Percentiles rank a stretch among this genome's conserved stretches.
These are phyloP conservation scores for Fusarium torulosum DNA, from an alignment of 2,329 filamentous ascomycete species.

Conservation along the genomic window DNA sequence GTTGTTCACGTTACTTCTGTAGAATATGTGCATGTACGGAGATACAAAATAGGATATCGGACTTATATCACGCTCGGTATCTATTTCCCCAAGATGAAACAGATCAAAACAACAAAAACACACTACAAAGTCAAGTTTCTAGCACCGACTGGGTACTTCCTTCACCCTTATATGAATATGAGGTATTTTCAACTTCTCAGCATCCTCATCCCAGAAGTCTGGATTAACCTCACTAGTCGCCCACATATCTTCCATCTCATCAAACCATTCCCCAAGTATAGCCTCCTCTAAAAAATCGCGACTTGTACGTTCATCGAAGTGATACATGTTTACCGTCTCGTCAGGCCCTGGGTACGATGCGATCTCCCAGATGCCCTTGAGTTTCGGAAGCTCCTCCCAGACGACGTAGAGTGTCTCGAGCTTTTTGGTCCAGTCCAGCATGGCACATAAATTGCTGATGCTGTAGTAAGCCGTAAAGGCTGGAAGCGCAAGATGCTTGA, in stretches of 20 bases:
- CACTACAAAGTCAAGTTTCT: background rate
- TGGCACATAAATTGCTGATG: conserved; percentile 22
- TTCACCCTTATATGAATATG: conserved; percentile 15
- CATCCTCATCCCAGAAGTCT: conserved; percentile 15
- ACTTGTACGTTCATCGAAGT: conserved; percentile 5
- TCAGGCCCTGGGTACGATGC: background rate
- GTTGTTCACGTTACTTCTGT: too few species aligned
- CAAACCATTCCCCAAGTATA: conserved; percentile 21
- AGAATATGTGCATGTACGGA: too few species aligned
- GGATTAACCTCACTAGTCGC: conserved; percentile 14
- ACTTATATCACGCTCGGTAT: background rate
- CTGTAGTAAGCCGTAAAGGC: conserved; percentile 48
- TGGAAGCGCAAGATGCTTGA: conserved; percentile 45
- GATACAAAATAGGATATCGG: too few species aligned
- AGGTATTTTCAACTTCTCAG: conserved; percentile 3
- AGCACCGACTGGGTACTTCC: conserved; percentile 3
- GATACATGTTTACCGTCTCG: conserved; percentile 20
- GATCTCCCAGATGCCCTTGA: conserved; percentile 11
- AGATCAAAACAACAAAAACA: background rate
- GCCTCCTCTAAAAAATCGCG: conserved; percentile 4
- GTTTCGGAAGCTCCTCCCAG: conserved; percentile 42
- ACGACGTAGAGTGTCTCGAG: conserved; percentile 40
- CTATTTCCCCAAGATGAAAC: background rate
- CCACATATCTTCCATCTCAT: conserved; percentile 34
- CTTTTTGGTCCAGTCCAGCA: conserved; percentile 33